Evolutionary conservation across 1,284 basidiomycete species (phyloP).

Genomic region (Pisolithus thermaeus): DNA sequence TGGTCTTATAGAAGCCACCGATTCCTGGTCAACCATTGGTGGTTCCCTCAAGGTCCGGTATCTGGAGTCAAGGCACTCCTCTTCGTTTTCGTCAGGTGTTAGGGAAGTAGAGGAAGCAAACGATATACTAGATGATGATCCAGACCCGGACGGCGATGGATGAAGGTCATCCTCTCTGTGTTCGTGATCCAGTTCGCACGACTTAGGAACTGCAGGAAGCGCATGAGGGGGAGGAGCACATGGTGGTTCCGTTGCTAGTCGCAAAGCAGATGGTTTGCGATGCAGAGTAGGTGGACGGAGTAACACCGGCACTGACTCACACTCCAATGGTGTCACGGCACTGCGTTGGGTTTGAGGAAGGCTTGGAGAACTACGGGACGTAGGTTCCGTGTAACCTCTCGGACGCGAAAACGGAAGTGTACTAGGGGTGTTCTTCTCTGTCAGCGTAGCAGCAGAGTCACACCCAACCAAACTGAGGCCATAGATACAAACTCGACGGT

Average conservation of each 20-base stretch:
- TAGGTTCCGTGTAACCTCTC: conserved; percentile 4
- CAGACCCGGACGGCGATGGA: conserved; percentile 20
- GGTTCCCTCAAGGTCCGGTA: conserved; percentile 13
- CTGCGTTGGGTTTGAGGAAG: conserved; percentile 1
- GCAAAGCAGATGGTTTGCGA: conserved; percentile 36
- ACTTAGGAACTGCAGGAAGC: conserved; percentile 34
- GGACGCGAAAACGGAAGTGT: neutral
- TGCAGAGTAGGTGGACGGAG: conserved; percentile 26
- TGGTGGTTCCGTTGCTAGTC: conserved; percentile 34
- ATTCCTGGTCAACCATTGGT: neutral
- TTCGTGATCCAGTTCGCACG: conserved; percentile 16
- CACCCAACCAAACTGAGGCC: conserved; percentile 6
- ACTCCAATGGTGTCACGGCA: neutral
- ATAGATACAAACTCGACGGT: neutral
- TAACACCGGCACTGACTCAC: conserved; percentile 2
- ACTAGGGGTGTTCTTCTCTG: conserved; percentile 5
- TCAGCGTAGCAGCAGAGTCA: conserved; percentile 8
- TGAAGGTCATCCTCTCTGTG: conserved; percentile 10
- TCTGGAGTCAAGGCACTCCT: conserved; percentile 19
- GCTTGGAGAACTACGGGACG: neutral
- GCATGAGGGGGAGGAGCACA: conserved; percentile 42
- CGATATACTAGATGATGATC: conserved; percentile 38
- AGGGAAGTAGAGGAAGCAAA: conserved; percentile 38
- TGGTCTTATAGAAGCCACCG: neutral
- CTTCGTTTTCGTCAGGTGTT: conserved; percentile 17